A percentile compares a stretch with the other conserved stretches of the same genome.
Conservation (phyloP, 2,329 filamentous ascomycete species). For the Aspergillus aculeatus region DNA sequence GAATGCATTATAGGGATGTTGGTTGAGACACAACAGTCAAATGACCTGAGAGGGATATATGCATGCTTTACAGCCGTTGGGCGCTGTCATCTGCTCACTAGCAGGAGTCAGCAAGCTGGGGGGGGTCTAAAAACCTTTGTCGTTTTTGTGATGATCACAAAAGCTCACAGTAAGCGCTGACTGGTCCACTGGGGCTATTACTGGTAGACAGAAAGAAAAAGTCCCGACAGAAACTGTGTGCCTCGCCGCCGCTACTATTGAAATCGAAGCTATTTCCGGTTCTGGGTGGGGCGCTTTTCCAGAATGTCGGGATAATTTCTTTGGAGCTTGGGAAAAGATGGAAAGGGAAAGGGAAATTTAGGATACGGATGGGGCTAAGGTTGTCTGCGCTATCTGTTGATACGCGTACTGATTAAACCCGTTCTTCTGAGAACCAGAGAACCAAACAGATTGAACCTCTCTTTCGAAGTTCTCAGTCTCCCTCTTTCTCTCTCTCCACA, state of each 20-base stretch:
- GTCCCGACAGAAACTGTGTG: background rate
- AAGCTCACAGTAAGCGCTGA: too few species aligned
- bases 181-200: background rate
- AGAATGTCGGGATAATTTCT: constrained; percentile 4
- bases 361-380: background rate
- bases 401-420: background rate
- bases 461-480: too few species aligned
- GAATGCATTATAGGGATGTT: background rate
- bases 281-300: constrained; percentile 3
- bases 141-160: too few species aligned
- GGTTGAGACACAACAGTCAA: background rate
- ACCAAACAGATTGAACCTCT: too few species aligned
- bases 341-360: background rate
- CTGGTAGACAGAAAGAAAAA: background rate
- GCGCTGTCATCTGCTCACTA: background rate
- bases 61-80: background rate
- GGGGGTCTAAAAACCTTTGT: too few species aligned
- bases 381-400: background rate
- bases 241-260: background rate
- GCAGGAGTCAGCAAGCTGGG: too few species aligned
- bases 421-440: background rate
- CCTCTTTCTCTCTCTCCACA: background rate
- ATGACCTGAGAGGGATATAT: background rate
- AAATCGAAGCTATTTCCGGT: constrained; percentile 6
- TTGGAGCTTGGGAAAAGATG: background rate